phyloP scores from a whole-genome alignment of 805 yeast species.

The Nakazawaea ishiwadae region DNA sequence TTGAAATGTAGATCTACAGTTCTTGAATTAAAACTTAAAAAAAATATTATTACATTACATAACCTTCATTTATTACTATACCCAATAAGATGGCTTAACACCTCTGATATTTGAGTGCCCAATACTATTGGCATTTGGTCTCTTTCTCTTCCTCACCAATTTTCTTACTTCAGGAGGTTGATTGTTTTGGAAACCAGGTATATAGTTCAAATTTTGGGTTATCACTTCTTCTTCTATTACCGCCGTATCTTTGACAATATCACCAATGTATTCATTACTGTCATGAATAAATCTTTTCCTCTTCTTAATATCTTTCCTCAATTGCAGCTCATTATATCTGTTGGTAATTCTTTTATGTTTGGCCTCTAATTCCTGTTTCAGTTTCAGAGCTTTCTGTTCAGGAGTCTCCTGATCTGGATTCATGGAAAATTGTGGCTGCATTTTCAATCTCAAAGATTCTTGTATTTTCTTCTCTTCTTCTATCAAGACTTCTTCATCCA shows the following conservation, averaged over 20 bases:
- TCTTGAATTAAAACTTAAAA: neutral
- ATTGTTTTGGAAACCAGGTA: constrained; percentile 4
- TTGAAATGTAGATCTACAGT: no score
- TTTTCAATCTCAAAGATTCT: constrained; percentile 2
- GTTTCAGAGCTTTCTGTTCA: neutral
- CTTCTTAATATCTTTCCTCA: constrained; percentile 8
- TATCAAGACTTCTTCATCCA: constrained; percentile 9
- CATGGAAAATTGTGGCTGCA: no score
- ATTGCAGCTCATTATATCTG: constrained; percentile 6
- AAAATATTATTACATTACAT: neutral
- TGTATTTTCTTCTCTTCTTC: constrained; percentile 5
- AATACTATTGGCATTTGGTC: constrained; percentile 44
- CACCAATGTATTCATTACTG: neutral
- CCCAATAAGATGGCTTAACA: constrained; percentile 38
- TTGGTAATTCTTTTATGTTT: neutral
- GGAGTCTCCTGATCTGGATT: no score
- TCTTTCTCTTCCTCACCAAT: constrained; percentile 36
- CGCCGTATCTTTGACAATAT: constrained; percentile 7
- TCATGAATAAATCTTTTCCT: constrained; percentile 9
- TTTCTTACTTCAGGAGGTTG: constrained; percentile 21
- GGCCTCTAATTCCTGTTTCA: constrained; percentile 1
- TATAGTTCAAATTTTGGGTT: constrained; percentile 11
- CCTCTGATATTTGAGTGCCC: constrained; percentile 41
- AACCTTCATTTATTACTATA: neutral
- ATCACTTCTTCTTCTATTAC: constrained; percentile 12